phyloP scores from a whole-genome alignment of 2,329 filamentous ascomycete species.

The Diplodia scrobiculata region DNA sequence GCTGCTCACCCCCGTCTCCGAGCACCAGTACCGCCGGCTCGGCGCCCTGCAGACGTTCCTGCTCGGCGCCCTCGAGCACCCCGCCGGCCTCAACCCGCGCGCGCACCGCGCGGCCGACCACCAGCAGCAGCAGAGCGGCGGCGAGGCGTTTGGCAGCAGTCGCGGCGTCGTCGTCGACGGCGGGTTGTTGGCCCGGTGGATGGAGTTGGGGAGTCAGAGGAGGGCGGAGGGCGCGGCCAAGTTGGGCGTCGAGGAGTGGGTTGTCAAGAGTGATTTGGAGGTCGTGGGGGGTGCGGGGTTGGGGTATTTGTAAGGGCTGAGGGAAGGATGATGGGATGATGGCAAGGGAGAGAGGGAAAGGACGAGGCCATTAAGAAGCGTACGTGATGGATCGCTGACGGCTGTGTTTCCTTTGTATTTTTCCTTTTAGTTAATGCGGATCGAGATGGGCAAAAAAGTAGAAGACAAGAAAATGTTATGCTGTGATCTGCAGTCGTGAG shows the following conservation, averaged over 20 bases:
- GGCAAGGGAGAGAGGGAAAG: background rate
- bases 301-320: constrained; percentile 46
- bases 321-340: background rate
- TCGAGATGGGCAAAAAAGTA: background rate
- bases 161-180: constrained; percentile 68
- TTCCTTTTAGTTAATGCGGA: background rate
- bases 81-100: constrained; percentile 79
- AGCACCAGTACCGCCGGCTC: constrained; percentile 80
- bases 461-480: background rate
- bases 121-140: no score
- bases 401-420: background rate
- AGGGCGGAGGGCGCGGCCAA: constrained; percentile 72
- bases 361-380: no score
- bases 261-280: constrained; percentile 70
- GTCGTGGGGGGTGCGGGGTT: constrained; percentile 66
- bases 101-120: constrained; percentile 65
- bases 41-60: constrained; percentile 80
- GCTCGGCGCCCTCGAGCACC: constrained; percentile 70
- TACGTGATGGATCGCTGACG: background rate
- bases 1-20: constrained; percentile 73
- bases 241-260: constrained; percentile 68
- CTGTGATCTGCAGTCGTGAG: background rate
- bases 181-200: constrained; percentile 73
- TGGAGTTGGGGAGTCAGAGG: constrained; percentile 71
- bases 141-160: constrained; percentile 38